Base-by-base conservation (phyloP, 768 basidiomycete species). In the Rhizopogon rudus region DNA sequence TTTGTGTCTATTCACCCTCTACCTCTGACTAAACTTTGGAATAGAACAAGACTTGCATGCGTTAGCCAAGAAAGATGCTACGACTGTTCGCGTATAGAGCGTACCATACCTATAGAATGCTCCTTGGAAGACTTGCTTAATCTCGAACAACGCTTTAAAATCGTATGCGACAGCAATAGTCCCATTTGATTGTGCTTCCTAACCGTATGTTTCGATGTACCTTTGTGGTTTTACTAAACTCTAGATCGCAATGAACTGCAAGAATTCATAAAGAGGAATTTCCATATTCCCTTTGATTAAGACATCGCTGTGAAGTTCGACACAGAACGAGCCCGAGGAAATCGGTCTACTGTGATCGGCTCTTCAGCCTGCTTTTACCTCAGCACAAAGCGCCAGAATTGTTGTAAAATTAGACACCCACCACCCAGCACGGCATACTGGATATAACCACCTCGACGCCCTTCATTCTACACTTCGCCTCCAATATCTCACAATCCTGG, bases 21-120 rank as follows among this genome's bases (percentile, higher is more conserved):
- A 8, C 43, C 7, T 40, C 44, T 51, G 49, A 33, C 48, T 52
- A 52, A 53, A 14, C 41, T 42, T 51, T 42, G 40, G 51, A 40
- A 6, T 63, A 93, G 91, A 93, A 70, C 85, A 91, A 80, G 91
- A 92, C 62, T 63, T 93, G 14, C 88, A 92, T 64, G 73, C 85
- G 7, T 57, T 91, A 46, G 78, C 81, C 28, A 88, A 90, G 73
- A 87, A 84, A 62, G 82, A 85, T 44, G 71, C 80, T 6, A 81
- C 81, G 14, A 76, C 81, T 61, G 77, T 84, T 56, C 84, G 81
- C 57, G 74, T 86, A 61, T 81, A 73, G 64, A 33, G 33, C 12
- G 35, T 13, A n/a, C 17, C 20, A 37, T 39, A 35, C 48, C 33
- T 49, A 49, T 49, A 49, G 48, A 49, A 37, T 37, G 13, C 20